Evolutionary conservation across 768 basidiomycete genomes (phyloP).

Genomic region (Mycena kentingensis): DNA sequence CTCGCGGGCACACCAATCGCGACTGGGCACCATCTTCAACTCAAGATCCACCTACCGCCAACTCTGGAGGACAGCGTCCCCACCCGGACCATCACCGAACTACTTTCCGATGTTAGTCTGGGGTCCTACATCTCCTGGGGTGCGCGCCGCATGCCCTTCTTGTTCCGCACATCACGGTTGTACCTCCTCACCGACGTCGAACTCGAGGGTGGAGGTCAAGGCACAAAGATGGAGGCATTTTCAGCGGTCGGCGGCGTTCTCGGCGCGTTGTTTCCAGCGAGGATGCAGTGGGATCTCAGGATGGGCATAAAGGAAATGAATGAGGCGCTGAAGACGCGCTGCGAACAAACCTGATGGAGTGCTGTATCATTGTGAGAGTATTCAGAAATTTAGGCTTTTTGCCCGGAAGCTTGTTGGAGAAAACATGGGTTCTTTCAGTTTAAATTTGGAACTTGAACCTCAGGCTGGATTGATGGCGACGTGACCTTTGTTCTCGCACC

Average conservation of each 20-base stretch:
- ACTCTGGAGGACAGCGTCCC: conserved; percentile 13
- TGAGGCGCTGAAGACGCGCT: conserved; percentile 7
- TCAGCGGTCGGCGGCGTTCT: conserved; percentile 4
- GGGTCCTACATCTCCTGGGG: conserved; percentile 8
- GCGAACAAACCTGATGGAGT: no score
- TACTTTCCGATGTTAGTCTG: conserved; percentile 4
- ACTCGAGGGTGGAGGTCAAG: not conserved
- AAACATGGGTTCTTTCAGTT: no score
- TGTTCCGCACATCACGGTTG: conserved; percentile 10
- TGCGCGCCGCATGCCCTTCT: conserved; percentile 1
- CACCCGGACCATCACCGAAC: conserved; percentile 7
- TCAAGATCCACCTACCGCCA: conserved; percentile 10
- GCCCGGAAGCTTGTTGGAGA: no score
- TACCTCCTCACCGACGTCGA: conserved; percentile 12
- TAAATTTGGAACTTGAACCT: no score
- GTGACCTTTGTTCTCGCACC: no score
- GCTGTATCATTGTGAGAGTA: no score
- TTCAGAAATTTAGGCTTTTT: no score
- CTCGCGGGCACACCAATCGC: not conserved
- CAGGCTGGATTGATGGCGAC: no score
- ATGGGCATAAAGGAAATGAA: conserved; percentile 6
- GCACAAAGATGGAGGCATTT: conserved; percentile 12
- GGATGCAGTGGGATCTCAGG: not conserved
- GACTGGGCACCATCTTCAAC: not conserved
- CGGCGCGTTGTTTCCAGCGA: not conserved